Evolutionary conservation across 2,329 filamentous ascomycete species (phyloP).

Genomic region (Alternaria sp.): DNA sequence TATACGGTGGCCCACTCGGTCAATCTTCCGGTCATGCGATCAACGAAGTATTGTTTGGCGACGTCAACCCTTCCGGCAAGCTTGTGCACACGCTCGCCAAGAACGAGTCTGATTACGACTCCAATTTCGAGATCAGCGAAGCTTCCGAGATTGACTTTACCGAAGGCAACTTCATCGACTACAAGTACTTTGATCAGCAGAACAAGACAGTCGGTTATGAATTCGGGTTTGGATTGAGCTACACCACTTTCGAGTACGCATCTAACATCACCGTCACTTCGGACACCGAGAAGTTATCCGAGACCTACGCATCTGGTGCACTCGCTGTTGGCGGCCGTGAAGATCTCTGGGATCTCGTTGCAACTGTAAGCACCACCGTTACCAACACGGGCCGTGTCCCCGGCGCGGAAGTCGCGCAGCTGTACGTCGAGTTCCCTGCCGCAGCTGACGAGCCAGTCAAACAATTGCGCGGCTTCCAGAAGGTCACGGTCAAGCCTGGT

Average conservation of each 20-base stretch:
- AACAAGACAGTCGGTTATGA: not conserved
- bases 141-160: not conserved
- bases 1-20: not conserved
- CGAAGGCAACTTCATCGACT: constrained; percentile 3
- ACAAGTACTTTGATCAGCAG: not conserved
- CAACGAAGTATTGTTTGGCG: not conserved
- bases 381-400: not conserved
- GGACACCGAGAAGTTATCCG: not conserved
- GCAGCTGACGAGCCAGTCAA: not conserved
- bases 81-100: not conserved
- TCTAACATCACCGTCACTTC: not conserved
- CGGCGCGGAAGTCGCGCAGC: not conserved
- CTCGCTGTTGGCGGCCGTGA: not conserved
- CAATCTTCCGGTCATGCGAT: not conserved
- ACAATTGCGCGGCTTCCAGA: not conserved
- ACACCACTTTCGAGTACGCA: not conserved
- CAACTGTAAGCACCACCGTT: not conserved
- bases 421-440: not conserved
- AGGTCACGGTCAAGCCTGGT: not conserved
- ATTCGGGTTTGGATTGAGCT: not conserved
- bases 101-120: constrained; percentile 3
- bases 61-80: not conserved
- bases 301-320: not conserved
- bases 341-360: not conserved
- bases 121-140: not conserved